A percentile compares a stretch with the other conserved stretches of the same genome.
Evolutionary conservation across 495 filamentous ascomycete genomes (phyloP).

Genomic region (Penicillium bovifimosum): DNA sequence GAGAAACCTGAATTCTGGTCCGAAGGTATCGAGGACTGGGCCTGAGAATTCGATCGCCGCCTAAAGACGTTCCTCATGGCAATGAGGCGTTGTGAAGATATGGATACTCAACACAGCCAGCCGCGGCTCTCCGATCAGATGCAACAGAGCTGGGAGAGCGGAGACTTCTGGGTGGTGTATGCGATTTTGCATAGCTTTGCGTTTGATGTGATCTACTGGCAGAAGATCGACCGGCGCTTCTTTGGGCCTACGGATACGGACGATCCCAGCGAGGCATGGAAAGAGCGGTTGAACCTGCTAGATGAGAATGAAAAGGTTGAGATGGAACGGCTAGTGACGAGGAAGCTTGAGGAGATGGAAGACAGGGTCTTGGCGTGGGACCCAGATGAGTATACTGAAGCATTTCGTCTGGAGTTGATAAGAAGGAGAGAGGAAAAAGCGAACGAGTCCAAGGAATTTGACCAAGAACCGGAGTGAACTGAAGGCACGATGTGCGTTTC

Average conservation of each 20-base stretch:
- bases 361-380: constrained; percentile 8
- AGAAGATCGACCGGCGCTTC: constrained; percentile 18
- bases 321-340: constrained; percentile 9
- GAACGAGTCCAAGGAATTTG: too few relatives aligned
- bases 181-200: constrained; percentile 16
- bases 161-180: constrained; percentile 26
- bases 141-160: constrained; percentile 20
- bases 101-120: not conserved
- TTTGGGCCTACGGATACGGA: constrained; percentile 10
- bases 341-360: constrained; percentile 3
- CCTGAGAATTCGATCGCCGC: constrained; percentile 4
- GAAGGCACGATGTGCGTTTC: too few relatives aligned
- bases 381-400: not conserved
- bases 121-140: constrained; percentile 18
- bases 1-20: constrained; percentile 30
- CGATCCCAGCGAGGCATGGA: constrained; percentile 6
- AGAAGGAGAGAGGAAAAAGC: too few relatives aligned
- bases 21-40: constrained; percentile 20
- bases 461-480: too few relatives aligned
- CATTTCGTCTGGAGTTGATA: not conserved
- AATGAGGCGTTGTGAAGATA: constrained; percentile 1
- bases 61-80: constrained; percentile 11
- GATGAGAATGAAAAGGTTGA: constrained; percentile 2
- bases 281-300: constrained; percentile 10
- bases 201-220: constrained; percentile 20